Base-by-base conservation (phyloP, 345 rosid species). In the Hypericum androsaemum region DNA sequence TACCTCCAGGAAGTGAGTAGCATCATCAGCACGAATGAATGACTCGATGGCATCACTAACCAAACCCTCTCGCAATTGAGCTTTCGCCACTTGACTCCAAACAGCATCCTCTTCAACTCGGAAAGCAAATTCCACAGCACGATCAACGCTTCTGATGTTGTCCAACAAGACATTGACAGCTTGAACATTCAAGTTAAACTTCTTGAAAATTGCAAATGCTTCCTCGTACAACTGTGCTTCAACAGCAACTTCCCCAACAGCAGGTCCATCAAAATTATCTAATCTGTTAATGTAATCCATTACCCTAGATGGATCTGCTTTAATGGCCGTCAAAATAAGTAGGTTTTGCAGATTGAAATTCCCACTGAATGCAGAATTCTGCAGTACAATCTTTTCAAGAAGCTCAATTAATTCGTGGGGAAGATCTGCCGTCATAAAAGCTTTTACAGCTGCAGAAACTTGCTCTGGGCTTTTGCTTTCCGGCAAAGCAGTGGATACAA, bases 231-330 rank as follows among this genome's bases (percentile, higher is more conserved):
- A 65, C 60, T 88, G 89, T 12, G 88, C 95, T 73, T 94, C 94
- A 45, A 86, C 89, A 12, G 99, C 97, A 61, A 88, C 86, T 65
- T 86, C 95, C 58, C 99, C 99, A 69, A 94, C 89, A 39, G 90
- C 90, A 64, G 99, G 95, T 45, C 99, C 97, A 76, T 94, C 99
- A 69, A 94, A 94, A 68, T 88, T 94, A 67, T 88, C 97, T 37
- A 88, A 77, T 71, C 99, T 80, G 60, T 88, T 88, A 37, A 94
- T 69, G 60, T 94, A 94, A 72, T 88, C 99, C 99, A 94, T 88
- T 39, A 86, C 97, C 71, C 97, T 77, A 41, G 95, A 82, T 17
- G 99, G 80, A 74, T 94, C 97, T 17, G 99, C 97, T 72, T 88
- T 88, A 38, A 94, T 84, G 40, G 97, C 95, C 16, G 97, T 94